Evolutionary conservation across 1,139 yeast genomes (phyloP).

Genomic region (Lodderomyces parapsilosis): DNA sequence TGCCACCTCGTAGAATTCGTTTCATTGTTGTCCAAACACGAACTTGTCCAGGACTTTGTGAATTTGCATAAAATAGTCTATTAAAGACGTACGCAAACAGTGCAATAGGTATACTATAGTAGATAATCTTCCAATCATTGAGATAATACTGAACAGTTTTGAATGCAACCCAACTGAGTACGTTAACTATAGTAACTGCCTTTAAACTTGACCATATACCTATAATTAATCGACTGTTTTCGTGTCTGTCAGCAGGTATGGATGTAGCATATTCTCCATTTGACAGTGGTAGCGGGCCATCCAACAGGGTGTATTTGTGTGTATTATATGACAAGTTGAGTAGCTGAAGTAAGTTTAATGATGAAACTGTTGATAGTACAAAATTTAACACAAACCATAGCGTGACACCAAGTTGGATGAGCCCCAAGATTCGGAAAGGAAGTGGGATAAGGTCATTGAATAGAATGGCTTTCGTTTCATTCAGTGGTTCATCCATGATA

Average conservation of each 20-base stretch:
- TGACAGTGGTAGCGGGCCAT: conserved; percentile 16
- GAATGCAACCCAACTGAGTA: conserved; percentile 22
- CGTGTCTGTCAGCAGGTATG: conserved; percentile 29
- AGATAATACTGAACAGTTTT: conserved; percentile 20
- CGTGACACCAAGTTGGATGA: conserved; percentile 31
- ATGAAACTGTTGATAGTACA: conserved; percentile 22
- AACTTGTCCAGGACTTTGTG: conserved; percentile 32
- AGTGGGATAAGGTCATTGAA: conserved; percentile 34
- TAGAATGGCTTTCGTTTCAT: conserved; percentile 13
- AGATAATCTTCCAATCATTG: conserved; percentile 13
- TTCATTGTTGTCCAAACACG: conserved; percentile 48
- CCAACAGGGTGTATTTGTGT: conserved; percentile 36
- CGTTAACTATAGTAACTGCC: conserved; percentile 20
- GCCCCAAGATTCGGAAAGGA: conserved; percentile 36
- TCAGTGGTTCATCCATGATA: conserved; percentile 14
- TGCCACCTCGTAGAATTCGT: conserved; percentile 55
- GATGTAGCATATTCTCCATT: conserved; percentile 38
- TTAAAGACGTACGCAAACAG: conserved; percentile 19
- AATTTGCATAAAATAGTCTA: conserved; percentile 18
- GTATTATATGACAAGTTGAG: conserved; percentile 38
- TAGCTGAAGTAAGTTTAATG: conserved; percentile 35
- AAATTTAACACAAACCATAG: conserved; percentile 36
- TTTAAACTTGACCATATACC: conserved; percentile 36
- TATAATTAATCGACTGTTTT: conserved; percentile 28
- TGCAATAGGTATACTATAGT: conserved; percentile 18